Base-by-base conservation (phyloP, 768 basidiomycete genomes). In the Lactifluus subvellereus region DNA sequence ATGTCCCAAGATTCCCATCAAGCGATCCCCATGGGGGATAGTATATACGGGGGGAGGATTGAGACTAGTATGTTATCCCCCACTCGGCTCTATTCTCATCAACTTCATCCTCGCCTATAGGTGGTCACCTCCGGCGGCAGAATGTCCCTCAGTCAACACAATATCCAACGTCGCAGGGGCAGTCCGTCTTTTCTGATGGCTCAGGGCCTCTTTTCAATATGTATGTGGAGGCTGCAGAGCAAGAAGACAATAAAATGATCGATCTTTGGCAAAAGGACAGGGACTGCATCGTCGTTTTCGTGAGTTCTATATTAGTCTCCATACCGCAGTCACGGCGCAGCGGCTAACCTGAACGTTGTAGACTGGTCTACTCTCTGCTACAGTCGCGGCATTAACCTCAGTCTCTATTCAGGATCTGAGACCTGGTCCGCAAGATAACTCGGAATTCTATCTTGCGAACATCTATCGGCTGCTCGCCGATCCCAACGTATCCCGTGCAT, bases 201-300 rank as follows among this genome's bases (percentile, higher is more conserved):
- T 40, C 61, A 11, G 49, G 57, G 22, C 27, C 37, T 27, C 43
- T 69, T 7, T 67, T 52, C 48, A 43, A 37, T 18, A 48, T 57
- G 47, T 67, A 67, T 32, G 20, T 27, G 2, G 52, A 48, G 14
- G 43, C 59, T 22, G 57, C 66, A 18, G 20, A 55, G 14, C 43
- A 57, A 40, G 56, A 66, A 13, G 65, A 67, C 57, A 52, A 51
- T 10, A 45, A n/a, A 49, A 20, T 67, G 53, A 27, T 27, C 7
- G 66, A 67, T 9, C 40, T 61, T 14, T 67, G 57, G 43, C 57
- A 61, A 43, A 57, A 18, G 22, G 59, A 65, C n/a, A n/a, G n/a
- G n/a, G n/a, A n/a, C n/a, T 42, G 61, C 3, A 67, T 59, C 55
- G 53, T 68, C 3, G 37, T 68, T 22, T 68, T 68, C 20, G 67